Conservation (phyloP, 352 stramenopile genomes). For the Halophytophthora polymorphica region DNA sequence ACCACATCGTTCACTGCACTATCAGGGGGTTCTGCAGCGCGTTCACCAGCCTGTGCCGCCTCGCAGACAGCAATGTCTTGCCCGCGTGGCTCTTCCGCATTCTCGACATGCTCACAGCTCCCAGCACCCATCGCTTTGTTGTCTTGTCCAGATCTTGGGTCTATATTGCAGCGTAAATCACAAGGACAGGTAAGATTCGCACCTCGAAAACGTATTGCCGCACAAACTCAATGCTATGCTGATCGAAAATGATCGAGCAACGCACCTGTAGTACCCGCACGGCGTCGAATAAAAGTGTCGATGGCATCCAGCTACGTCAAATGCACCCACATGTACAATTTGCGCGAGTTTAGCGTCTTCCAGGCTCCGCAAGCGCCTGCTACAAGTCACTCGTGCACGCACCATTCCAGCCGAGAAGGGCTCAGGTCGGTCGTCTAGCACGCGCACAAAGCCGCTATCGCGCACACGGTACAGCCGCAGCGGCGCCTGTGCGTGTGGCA, state of each 20-base stretch:
- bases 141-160: constrained; percentile 12
- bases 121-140: neutral
- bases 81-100: constrained; percentile 3
- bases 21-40: neutral
- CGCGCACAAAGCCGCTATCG: constrained; percentile 49
- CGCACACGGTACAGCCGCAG: constrained; percentile 42
- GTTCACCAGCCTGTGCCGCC: too few relatives aligned
- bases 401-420: constrained; percentile 57
- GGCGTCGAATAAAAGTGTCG: constrained; percentile 26
- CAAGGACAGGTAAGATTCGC: too few relatives aligned
- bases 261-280: neutral
- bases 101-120: constrained; percentile 1
- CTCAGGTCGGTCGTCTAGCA: constrained; percentile 53
- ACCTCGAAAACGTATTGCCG: neutral
- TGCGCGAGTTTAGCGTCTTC: constrained; percentile 10
- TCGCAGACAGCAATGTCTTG: neutral
- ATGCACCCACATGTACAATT: constrained; percentile 1
- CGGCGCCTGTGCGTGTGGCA: constrained; percentile 16
- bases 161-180: neutral
- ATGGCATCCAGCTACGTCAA: constrained; percentile 35
- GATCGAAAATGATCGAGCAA: neutral
- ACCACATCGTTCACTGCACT: neutral
- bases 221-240: neutral
- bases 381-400: constrained; percentile 2
- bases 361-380: neutral